These are phyloP conservation scores for Apophysomyces elegans DNA, from an alignment of 371 early-diverging fungal genomes.

Conservation along the genomic window DNA sequence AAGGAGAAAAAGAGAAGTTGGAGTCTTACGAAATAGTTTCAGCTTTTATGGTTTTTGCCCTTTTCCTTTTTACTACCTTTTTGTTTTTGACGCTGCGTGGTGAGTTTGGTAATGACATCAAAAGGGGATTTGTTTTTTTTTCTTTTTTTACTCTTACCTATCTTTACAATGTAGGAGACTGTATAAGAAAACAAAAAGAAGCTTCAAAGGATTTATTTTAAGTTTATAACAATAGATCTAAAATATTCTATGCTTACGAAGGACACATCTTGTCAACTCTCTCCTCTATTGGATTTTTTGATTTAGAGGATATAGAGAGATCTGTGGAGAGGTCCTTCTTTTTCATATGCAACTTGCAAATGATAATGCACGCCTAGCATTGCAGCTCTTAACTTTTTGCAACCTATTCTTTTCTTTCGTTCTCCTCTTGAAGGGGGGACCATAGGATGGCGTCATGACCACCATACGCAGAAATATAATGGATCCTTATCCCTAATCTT, in stretches of 20 bases:
- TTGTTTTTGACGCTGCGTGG: not conserved
- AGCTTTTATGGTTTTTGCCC: not conserved
- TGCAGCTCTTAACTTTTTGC: too few relatives aligned
- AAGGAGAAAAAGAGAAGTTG: not conserved
- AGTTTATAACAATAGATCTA: conserved; percentile 3
- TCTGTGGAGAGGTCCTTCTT: too few relatives aligned
- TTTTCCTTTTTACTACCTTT: not conserved
- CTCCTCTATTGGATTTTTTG: too few relatives aligned
- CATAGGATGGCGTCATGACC: not conserved
- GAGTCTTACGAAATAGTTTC: too few relatives aligned
- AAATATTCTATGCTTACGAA: not conserved
- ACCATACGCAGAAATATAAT: not conserved
- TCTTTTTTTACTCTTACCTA: not conserved
- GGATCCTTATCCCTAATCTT: not conserved
- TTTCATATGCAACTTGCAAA: too few relatives aligned
- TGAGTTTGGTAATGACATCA: conserved; percentile 4
- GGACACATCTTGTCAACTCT: too few relatives aligned
- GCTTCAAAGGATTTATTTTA: not conserved
- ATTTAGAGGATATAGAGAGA: too few relatives aligned
- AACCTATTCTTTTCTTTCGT: too few relatives aligned
- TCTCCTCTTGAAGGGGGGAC: too few relatives aligned
- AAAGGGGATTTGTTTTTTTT: not conserved
- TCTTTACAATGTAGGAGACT: not conserved
- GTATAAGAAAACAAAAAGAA: not conserved
- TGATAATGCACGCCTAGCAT: too few relatives aligned